Evolutionary conservation across 192 early-diverging fungal species (phyloP).

Genomic region (Paraglomus brasilianum): DNA sequence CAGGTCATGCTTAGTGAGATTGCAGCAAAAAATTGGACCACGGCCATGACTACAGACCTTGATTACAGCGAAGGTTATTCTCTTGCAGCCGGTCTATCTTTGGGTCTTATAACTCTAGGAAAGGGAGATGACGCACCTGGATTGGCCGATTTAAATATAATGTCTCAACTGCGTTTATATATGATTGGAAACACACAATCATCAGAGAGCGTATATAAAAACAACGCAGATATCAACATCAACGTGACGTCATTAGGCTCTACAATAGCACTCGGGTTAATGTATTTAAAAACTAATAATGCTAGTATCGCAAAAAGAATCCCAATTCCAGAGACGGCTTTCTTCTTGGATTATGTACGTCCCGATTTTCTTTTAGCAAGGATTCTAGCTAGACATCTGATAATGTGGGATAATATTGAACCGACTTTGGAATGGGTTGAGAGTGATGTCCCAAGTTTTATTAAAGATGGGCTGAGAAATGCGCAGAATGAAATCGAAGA

Average conservation of each 20-base stretch:
- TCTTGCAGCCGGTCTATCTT: conserved; percentile 76
- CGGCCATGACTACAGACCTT: conserved; percentile 26
- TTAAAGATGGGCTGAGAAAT: conserved; percentile 35
- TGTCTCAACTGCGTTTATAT: conserved; percentile 54
- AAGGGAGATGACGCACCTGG: conserved; percentile 50
- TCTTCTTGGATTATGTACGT: conserved; percentile 64
- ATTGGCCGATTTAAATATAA: conserved; percentile 56
- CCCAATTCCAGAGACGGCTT: conserved; percentile 53
- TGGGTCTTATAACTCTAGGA: conserved; percentile 81
- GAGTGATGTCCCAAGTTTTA: conserved; percentile 59
- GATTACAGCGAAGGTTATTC: conserved; percentile 62
- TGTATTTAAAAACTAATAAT: conserved; percentile 82
- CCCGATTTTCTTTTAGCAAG: conserved; percentile 73
- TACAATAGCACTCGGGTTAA: conserved; percentile 78
- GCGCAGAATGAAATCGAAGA: conserved; percentile 18
- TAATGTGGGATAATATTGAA: conserved; percentile 71
- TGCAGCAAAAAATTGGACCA: conserved; percentile 29
- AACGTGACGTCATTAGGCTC: conserved; percentile 62
- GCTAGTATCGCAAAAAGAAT: conserved; percentile 62
- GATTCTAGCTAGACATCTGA: conserved; percentile 65
- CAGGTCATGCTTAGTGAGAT: conserved; percentile 77
- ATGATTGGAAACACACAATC: conserved; percentile 44
- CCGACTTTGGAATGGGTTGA: conserved; percentile 67
- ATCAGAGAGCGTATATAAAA: neutral
- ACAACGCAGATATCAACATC: conserved; percentile 37